Evolutionary conservation across 345 rosid species (phyloP).

Genomic region (Hypericum perforatum): DNA sequence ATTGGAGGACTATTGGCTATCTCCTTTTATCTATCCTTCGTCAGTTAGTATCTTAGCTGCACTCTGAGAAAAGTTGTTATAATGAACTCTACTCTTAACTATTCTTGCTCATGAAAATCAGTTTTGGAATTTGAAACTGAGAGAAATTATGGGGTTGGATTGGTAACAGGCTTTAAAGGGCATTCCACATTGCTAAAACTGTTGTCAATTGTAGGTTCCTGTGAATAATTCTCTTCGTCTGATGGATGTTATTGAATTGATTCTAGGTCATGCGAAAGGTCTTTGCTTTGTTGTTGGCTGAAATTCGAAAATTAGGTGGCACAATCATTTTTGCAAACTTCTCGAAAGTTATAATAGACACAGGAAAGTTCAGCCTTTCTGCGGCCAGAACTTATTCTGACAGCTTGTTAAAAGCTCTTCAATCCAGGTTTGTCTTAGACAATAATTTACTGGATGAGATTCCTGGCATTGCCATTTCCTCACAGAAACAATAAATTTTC

Average conservation of each 20-base stretch:
- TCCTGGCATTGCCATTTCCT: slow-evolving; percentile 12
- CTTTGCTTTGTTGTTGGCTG: slow-evolving; percentile 85
- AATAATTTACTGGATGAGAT: slow-evolving; percentile 2
- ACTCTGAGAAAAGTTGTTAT: too few relatives aligned
- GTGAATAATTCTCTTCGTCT: not conserved
- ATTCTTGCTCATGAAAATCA: too few relatives aligned
- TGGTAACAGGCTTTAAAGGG: too few relatives aligned
- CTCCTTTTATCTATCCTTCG: too few relatives aligned
- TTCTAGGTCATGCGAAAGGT: slow-evolving; percentile 90
- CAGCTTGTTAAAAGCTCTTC: slow-evolving; percentile 73
- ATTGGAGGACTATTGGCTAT: too few relatives aligned
- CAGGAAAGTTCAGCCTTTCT: slow-evolving; percentile 59
- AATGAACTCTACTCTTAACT: too few relatives aligned
- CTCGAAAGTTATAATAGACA: slow-evolving; percentile 78
- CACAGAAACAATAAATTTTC: slow-evolving; percentile 18
- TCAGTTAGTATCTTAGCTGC: too few relatives aligned
- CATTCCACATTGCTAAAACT: too few relatives aligned
- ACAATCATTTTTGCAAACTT: slow-evolving; percentile 80
- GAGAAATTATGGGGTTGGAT: too few relatives aligned
- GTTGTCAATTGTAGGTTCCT: too few relatives aligned
- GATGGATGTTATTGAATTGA: slow-evolving; percentile 2
- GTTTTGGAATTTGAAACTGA: too few relatives aligned
- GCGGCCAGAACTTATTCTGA: slow-evolving; percentile 82
- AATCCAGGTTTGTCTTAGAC: slow-evolving; percentile 44
- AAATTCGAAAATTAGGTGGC: slow-evolving; percentile 90